Conservation (phyloP, 345 rosid species). For the Corchorus olitorius region DNA sequence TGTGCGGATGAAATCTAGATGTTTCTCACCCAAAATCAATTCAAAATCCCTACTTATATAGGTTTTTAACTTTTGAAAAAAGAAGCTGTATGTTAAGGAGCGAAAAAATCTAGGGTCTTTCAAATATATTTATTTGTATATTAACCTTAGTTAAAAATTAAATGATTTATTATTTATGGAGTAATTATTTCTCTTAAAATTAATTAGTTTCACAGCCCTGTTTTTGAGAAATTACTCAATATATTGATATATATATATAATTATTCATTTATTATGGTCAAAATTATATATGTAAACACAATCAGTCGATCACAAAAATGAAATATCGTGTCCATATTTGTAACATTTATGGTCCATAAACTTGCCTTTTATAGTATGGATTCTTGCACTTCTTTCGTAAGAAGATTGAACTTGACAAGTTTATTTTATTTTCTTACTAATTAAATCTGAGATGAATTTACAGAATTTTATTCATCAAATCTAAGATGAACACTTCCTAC, state of each 20-base stretch:
- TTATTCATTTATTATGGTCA: not conserved
- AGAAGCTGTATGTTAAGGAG: not conserved
- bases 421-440: not conserved
- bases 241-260: no score
- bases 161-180: not conserved
- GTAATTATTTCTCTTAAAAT: not conserved
- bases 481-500: not conserved
- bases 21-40: not conserved
- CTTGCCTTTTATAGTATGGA: not conserved
- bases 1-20: not conserved
- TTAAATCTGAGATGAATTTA: not conserved
- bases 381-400: not conserved
- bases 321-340: not conserved
- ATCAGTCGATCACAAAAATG: not conserved
- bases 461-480: not conserved
- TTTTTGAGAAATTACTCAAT: not conserved
- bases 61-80: not conserved
- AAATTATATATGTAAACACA: not conserved
- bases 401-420: not conserved
- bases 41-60: not conserved
- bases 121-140: not conserved
- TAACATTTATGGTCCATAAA: not conserved
- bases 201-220: not conserved
- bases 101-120: not conserved
- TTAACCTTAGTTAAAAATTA: not conserved